Evolutionary conservation across 2,329 filamentous ascomycete species (phyloP), one percentile per base, ranked within the genome.

Genomic region (Dactylella cylindrospora): DNA sequence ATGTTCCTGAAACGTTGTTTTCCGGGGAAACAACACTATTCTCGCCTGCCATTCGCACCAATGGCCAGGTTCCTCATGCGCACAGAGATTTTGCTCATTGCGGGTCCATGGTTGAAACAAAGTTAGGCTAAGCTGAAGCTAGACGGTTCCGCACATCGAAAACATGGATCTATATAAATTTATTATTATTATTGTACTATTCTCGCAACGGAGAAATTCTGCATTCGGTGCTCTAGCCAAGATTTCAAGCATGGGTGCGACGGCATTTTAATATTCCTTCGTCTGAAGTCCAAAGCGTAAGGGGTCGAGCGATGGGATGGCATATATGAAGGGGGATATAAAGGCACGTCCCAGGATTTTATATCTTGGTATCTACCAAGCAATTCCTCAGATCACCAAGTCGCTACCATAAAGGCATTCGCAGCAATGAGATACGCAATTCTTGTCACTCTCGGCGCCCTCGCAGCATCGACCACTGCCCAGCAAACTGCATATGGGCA

Each of bases 401-500:
- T 35, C 25, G 39, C 20, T 29, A 13, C 6, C 25, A 4, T 33
- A 13, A 38, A 41, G n/a, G n/a, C n/a, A n/a, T n/a, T n/a, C n/a
- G n/a, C n/a, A n/a, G n/a, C 6, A 12, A 54, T 54, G 50, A 54
- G 40, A 25, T 32, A 23, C 13, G 23, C 31, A 5, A 7, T 38
- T 20, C 4, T 54, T n/a, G 19, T 54, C 10, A 44, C 40, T 8
- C 13, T 41, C 6, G 43, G 41, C n/a, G 39, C 49, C 3, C 36
- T 55, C 7, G 51, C 43, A 3, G 35, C 43, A 12, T 46, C 26
- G n/a, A 31, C 28, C 25, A 9, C 41, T 33, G 74, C 73, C 3
- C 71, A 74, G 59, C 69, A 62, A 36, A 67, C 65, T 5, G 70
- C 73, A 0, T 77, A 71, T 66, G 70, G 62, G 1, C 75, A 77